phyloP scores from a whole-genome alignment of 192 early-diverging fungal genomes.

The Rhizophagus clarus region DNA sequence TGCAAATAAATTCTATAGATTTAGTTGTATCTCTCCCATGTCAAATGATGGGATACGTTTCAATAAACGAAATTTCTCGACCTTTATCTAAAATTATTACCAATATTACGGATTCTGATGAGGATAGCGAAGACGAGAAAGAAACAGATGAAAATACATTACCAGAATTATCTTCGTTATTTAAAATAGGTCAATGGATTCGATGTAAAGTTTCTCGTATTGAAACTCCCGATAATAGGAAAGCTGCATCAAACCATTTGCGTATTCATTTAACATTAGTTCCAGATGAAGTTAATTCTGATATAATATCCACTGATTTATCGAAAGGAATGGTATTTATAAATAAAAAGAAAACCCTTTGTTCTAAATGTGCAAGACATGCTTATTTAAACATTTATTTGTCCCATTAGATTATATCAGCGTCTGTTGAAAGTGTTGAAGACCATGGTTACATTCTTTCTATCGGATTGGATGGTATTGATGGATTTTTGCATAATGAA shows the following conservation, averaged over 20 bases:
- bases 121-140: slow-evolving; percentile 50
- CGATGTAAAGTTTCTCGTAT: slow-evolving; percentile 69
- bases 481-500: slow-evolving; percentile 75
- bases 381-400: not conserved
- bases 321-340: slow-evolving; percentile 64
- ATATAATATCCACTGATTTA: slow-evolving; percentile 66
- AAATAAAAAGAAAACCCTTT: not conserved
- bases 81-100: slow-evolving; percentile 71
- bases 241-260: slow-evolving; percentile 39
- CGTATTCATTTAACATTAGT: slow-evolving; percentile 76
- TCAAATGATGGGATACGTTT: slow-evolving; percentile 78
- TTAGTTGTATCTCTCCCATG: slow-evolving; percentile 82
- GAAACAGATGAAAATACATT: slow-evolving; percentile 49
- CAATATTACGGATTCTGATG: slow-evolving; percentile 53
- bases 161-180: slow-evolving; percentile 69
- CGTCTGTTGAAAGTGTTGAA: slow-evolving; percentile 79
- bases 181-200: slow-evolving; percentile 85
- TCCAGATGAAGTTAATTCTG: slow-evolving; percentile 77
- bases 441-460: slow-evolving; percentile 91
- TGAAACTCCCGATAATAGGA: slow-evolving; percentile 39
- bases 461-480: slow-evolving; percentile 66
- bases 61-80: slow-evolving; percentile 87
- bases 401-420: slow-evolving; percentile 56
- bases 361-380: not conserved
- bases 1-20: slow-evolving; percentile 79